Evolutionary conservation across 2,329 filamentous ascomycete genomes (phyloP), one percentile per base, ranked within the genome.

Genomic region (Xylaria sp.): DNA sequence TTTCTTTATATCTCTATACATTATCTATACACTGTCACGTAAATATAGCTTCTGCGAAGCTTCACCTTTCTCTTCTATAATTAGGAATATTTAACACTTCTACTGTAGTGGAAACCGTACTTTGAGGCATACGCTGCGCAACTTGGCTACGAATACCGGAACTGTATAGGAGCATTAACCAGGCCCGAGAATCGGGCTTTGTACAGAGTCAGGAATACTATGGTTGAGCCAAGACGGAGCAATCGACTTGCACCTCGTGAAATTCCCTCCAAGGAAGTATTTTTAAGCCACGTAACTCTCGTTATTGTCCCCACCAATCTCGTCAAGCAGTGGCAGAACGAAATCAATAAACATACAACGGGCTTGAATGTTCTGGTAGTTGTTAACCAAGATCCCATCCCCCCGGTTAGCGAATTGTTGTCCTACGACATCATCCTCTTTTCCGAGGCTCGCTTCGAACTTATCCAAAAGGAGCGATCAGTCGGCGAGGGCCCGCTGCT

Each of bases 261-360:
- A 21, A 19, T 73, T 0, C 74, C 78, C 0, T 78, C 82, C 0
- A 80, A 78, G 21, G 82, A 79, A 63, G 78, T 96, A 3, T 84
- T 81, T 25, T 79, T 95, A 7, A 91, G 88, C 63, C 82, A 85
- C 28, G 85, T 85, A 0, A 96, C 90, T 0, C 79, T 98, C 3
- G 81, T 97, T 17, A 85, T 97, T 31, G 92, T 94, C 0, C 94
- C 94, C 0, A 83, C 88, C 14, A 97, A 97, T 72, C 80, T 97
- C 23, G 80, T 96, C 2, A 84, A 89, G 56, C 94, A 98, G 74
- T 97, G 94, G 94, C 80, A 85, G 56, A 83, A 87, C 11, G 92
- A 97, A 71, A 92, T 97, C 11, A 74, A 80, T 2, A 93, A 92
- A 71, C 94, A 97, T 71, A 90, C 92, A 0, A 78, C 77, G 2